Evolutionary conservation across 2,329 filamentous ascomycete genomes (phyloP), one percentile per base, ranked within the genome.

Genomic region (Curvularia verruculosa): DNA sequence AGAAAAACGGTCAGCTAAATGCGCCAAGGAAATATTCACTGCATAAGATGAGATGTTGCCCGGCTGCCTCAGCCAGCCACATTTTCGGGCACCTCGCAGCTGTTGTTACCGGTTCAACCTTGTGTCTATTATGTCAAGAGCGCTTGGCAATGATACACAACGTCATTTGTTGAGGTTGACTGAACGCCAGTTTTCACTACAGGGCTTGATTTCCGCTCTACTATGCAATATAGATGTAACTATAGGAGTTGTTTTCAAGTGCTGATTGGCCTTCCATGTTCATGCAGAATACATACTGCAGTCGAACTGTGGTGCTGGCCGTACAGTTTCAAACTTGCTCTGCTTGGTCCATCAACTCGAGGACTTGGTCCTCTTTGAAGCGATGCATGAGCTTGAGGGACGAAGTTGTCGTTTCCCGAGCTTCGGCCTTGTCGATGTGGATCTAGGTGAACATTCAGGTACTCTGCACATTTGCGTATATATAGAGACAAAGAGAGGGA

Each of bases 341-440:
- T 23, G 64, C 75, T 46, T 82, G 77, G 66, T 92, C 85, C 88
- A 93, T 91, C 72, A 87, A 84, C 18, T 80, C 81, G 59, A 85
- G 80, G 2, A 94, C 84, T 56, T 92, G 84, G 4, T 86, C 84
- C 24, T 83, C 78, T 0, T 84, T 88, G 75, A 93, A 91, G 18
- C 88, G 83, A 73, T 93, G 90, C 89, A 93, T 93, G 46, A 93
- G 79, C 74, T 92, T 92, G 54, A 84, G 77, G 1, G 88, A 87
- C 59, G 85, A 68, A 5, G 83, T 82, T 1, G 84, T 84, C 3
- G 82, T 83, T 53, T 80, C 78, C 3, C 80, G 7, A 75, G 77
- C 10, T 79, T 77, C 58, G 45, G 63, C 54, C 55, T 85, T 87
- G 78, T 86, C 87, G 59, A 93, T 78, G 68, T 88, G 86, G 28